Percentiles rank a stretch among this genome's conserved stretches.
Evolutionary conservation across 2,329 filamentous ascomycete genomes (phyloP).

Genomic region (Magnaporthales sp.): DNA sequence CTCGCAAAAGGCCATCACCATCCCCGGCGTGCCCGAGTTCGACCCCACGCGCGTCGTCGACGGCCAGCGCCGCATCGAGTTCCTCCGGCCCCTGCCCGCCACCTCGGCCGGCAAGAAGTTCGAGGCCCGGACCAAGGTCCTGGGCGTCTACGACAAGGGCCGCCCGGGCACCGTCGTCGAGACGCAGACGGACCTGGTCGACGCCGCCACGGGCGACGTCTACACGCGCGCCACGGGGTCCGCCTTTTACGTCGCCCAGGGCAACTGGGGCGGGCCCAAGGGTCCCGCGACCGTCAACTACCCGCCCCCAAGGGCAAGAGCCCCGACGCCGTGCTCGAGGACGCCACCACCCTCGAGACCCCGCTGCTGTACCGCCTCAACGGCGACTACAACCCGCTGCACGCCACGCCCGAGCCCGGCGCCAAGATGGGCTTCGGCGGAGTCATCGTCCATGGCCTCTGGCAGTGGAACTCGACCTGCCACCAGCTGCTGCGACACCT

Average conservation of each 20-base stretch:
- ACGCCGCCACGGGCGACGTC: slow-evolving; percentile 57
- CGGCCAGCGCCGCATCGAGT: slow-evolving; percentile 71
- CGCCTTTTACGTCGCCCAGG: slow-evolving; percentile 73
- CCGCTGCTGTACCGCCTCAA: slow-evolving; percentile 77
- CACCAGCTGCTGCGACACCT: slow-evolving; percentile 66
- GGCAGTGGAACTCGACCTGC: slow-evolving; percentile 73
- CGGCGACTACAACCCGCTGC: slow-evolving; percentile 90
- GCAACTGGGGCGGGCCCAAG: slow-evolving; percentile 81
- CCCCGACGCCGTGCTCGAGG: slow-evolving; percentile 61
- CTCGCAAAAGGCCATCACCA: slow-evolving; percentile 53
- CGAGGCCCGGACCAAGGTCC: slow-evolving; percentile 66
- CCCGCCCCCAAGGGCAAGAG: slow-evolving; percentile 61
- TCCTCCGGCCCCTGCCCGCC: slow-evolving; percentile 67
- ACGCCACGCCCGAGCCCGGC: slow-evolving; percentile 78
- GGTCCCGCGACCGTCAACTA: slow-evolving; percentile 73
- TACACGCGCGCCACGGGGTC: slow-evolving; percentile 63
- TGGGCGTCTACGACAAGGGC: slow-evolving; percentile 87
- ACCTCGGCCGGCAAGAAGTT: slow-evolving; percentile 65
- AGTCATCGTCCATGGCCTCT: slow-evolving; percentile 81
- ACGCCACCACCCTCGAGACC: slow-evolving; percentile 64
- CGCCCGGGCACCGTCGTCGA: slow-evolving; percentile 75
- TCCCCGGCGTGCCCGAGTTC: slow-evolving; percentile 69
- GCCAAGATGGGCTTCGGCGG: slow-evolving; percentile 87
- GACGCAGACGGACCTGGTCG: slow-evolving; percentile 68
- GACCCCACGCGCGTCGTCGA: slow-evolving; percentile 70